Percentiles rank a stretch among this genome's conserved stretches.
Evolutionary conservation across 331 rosid species (phyloP).

Genomic region (Quercus lobata): DNA sequence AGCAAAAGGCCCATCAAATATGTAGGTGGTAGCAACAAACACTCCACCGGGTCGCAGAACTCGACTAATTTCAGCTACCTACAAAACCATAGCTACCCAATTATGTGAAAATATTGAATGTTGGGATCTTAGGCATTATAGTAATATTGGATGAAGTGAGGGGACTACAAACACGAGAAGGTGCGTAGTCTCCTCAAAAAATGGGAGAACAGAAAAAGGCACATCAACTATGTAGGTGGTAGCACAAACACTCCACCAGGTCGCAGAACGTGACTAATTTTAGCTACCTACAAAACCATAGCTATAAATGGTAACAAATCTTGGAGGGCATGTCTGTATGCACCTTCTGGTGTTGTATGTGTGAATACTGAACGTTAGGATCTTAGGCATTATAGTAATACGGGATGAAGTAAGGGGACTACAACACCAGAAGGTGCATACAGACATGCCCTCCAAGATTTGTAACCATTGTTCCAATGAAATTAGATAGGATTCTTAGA

Average conservation of each 20-base stretch:
- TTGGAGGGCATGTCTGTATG: no score
- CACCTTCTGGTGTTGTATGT: not conserved
- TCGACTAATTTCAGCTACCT: slow-evolving; percentile 95
- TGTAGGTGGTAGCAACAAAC: slow-evolving; percentile 78
- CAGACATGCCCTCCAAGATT: no score
- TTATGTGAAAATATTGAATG: not conserved
- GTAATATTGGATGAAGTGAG: not conserved
- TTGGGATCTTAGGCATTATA: not conserved
- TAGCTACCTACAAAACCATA: slow-evolving; percentile 66
- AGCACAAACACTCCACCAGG: slow-evolving; percentile 94
- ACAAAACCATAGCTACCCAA: slow-evolving; percentile 17
- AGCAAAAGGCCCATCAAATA: slow-evolving; percentile 63
- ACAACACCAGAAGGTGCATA: not conserved
- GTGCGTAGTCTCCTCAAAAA: slow-evolving; percentile 28
- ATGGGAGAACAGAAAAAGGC: slow-evolving; percentile 52
- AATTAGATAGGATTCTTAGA: not conserved
- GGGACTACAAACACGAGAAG: not conserved
- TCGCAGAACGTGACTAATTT: slow-evolving; percentile 74
- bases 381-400: not conserved
- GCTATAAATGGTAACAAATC: not conserved
- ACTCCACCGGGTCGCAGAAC: slow-evolving; percentile 91
- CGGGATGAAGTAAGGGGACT: not conserved
- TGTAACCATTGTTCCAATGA: no score
- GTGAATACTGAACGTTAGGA: not conserved
- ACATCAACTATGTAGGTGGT: slow-evolving; percentile 77